Base-by-base conservation (phyloP, 1,284 basidiomycete species). In the Psilocybe mexicana region DNA sequence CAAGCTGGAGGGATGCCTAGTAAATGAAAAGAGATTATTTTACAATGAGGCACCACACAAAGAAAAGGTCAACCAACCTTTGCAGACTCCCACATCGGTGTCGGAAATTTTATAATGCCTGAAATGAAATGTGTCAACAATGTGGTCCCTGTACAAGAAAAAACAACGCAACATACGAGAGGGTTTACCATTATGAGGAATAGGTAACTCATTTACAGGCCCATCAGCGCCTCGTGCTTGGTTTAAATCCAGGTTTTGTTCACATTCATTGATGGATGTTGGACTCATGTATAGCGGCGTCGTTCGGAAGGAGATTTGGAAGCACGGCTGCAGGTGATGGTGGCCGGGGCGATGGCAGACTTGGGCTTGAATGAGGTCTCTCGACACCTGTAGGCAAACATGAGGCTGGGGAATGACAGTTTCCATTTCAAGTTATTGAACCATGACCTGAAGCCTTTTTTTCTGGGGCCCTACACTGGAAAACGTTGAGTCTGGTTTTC, bases 251-350 rank as follows among this genome's bases (percentile, higher is more conserved):
- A 42, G 57, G 43, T 57, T 47, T 36, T 52, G 44, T 46, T 40
- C 46, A 26, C 43, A 18, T 52, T 53, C 58, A 66, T 67, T 65
- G 61, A 65, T 62, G 55, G 56, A 56, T 63, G 55, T 55, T 48
- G 8, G 18, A 48, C 46, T 3, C 14, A 58, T 62, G 53, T 52
- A 53, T 53, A 55, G 51, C 42, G 55, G 53, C 50, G 48, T 23
- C 12, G 40, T 33, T 45, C 43, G 26, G 50, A 51, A 56, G n/a
- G 35, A 49, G 43, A 36, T 10, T 44, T 33, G 35, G 33, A 25
- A 46, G 24, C 10, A 33, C 14, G 24, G 33, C 12, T 5, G 14
- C 45, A 44, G 24, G 50, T 12, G 48, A 36, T 42, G 43, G 33
- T 46, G 38, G 49, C 33, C 18, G 46, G 46, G n/a, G 46, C 46